phyloP scores from a whole-genome alignment of 225 moss, liverwort and hornwort genomes.

The Climacium dendroides region DNA sequence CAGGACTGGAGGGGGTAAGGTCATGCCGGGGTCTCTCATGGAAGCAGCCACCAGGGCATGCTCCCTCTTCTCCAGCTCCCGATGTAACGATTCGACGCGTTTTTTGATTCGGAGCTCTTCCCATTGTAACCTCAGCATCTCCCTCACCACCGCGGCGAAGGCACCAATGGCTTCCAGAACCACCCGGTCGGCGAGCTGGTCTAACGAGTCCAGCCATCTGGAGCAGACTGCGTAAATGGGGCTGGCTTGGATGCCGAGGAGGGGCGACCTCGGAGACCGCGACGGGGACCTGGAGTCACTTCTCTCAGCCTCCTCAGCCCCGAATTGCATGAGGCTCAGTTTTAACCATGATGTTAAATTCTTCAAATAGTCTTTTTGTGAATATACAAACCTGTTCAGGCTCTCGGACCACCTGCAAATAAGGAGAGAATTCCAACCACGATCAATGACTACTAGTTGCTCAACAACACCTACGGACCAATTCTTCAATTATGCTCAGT shows the following conservation, averaged over 20 bases:
- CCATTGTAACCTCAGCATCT: slow-evolving; percentile 55
- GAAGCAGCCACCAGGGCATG: slow-evolving; percentile 9
- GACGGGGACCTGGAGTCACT: slow-evolving; percentile 28
- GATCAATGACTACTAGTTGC: neutral
- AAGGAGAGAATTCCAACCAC: neutral
- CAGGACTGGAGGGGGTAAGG: neutral
- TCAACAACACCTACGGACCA: neutral
- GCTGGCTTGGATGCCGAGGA: slow-evolving; percentile 5
- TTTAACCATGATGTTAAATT: slow-evolving; percentile 54
- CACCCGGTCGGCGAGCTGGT: slow-evolving; percentile 53
- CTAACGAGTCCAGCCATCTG: slow-evolving; percentile 49
- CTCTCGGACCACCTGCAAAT: slow-evolving; percentile 31
- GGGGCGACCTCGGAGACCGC: slow-evolving; percentile 20
- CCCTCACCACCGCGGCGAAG: slow-evolving; percentile 51
- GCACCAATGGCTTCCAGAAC: slow-evolving; percentile 47
- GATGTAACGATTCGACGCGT: slow-evolving; percentile 38
- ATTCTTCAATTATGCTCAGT: neutral
- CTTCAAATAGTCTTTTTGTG: slow-evolving; percentile 54
- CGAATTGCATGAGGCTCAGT: slow-evolving; percentile 56
- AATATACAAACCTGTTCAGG: slow-evolving; percentile 25
- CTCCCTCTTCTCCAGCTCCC: slow-evolving; percentile 54
- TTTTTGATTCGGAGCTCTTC: slow-evolving; percentile 62
- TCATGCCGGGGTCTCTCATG: slow-evolving; percentile 20
- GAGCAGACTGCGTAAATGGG: slow-evolving; percentile 49
- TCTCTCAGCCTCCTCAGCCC: slow-evolving; percentile 32